These are phyloP conservation scores for Auxenochlorella pyrenoidosa DNA, from an alignment of 139 green algal genomes.

Conservation along the genomic window DNA sequence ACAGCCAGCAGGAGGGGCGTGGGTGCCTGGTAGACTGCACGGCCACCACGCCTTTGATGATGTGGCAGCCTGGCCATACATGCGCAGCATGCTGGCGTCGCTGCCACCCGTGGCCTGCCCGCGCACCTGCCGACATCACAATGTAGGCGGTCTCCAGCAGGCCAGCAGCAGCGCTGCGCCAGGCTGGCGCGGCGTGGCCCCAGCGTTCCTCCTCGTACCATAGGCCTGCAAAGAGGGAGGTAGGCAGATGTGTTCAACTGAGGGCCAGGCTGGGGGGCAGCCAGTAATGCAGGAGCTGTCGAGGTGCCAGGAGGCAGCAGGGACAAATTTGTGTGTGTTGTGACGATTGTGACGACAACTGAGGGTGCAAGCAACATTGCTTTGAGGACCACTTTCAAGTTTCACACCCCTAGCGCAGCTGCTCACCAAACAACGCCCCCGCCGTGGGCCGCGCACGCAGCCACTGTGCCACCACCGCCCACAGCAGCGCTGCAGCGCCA, in stretches of 20 bases:
- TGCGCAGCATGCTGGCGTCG: no score
- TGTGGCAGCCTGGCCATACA: no score
- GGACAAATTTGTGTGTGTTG: no score
- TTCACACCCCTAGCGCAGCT: background rate
- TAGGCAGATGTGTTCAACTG: background rate
- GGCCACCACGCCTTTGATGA: no score
- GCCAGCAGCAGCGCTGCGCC: constrained; percentile 4
- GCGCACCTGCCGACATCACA: background rate
- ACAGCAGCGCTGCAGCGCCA: background rate
- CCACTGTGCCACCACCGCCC: background rate
- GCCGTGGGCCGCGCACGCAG: constrained; percentile 5
- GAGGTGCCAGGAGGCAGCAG: no score
- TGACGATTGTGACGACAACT: no score
- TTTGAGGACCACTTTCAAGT: no score
- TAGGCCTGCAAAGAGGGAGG: constrained; percentile 5
- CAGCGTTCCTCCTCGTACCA: constrained; percentile 36
- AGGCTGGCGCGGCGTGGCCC: constrained; percentile 23
- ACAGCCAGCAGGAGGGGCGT: background rate
- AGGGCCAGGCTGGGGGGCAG: background rate
- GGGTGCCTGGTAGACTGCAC: no score
- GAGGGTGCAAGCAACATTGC: no score
- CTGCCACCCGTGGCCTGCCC: background rate
- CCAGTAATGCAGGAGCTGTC: no score
- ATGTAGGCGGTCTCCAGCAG: constrained; percentile 15
- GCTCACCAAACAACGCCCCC: background rate